Evolutionary conservation across 306 rosid genomes (phyloP).

Genomic region (Casuarina glauca): DNA sequence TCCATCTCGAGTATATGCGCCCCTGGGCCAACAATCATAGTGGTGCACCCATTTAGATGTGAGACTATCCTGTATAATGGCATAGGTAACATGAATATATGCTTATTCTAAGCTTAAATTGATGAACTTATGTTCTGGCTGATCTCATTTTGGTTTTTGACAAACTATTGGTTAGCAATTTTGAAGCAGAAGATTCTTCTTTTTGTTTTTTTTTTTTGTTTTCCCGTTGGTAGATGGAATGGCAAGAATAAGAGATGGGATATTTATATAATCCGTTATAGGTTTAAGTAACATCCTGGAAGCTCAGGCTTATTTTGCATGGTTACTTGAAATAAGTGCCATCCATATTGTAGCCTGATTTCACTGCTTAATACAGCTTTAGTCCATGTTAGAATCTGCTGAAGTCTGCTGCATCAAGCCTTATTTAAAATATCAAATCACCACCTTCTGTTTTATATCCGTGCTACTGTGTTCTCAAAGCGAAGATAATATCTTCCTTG

Average conservation of each 20-base stretch:
- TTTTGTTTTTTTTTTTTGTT: neutral
- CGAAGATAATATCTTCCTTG: conserved; percentile 3
- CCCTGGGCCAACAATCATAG: neutral
- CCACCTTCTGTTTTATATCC: neutral
- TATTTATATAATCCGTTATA: neutral
- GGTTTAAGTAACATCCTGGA: neutral
- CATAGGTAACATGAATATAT: neutral
- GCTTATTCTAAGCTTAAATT: neutral
- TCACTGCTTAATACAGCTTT: neutral
- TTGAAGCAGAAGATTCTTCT: neutral
- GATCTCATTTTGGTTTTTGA: neutral
- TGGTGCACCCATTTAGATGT: neutral
- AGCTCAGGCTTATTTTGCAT: neutral
- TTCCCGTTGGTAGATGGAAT: neutral
- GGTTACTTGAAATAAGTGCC: neutral
- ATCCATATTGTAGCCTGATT: neutral
- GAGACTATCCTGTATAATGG: neutral
- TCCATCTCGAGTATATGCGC: neutral
- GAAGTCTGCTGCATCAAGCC: neutral
- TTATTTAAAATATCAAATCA: neutral
- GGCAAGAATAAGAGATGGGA: neutral
- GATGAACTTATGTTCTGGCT: neutral
- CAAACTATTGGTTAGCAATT: neutral
- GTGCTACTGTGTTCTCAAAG: neutral
- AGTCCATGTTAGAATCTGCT: neutral